Percentiles rank a stretch among this genome's conserved stretches.
These are phyloP conservation scores for Ajuga chamaepitys DNA, from an alignment of 257 asterid species.

Conservation along the genomic window DNA sequence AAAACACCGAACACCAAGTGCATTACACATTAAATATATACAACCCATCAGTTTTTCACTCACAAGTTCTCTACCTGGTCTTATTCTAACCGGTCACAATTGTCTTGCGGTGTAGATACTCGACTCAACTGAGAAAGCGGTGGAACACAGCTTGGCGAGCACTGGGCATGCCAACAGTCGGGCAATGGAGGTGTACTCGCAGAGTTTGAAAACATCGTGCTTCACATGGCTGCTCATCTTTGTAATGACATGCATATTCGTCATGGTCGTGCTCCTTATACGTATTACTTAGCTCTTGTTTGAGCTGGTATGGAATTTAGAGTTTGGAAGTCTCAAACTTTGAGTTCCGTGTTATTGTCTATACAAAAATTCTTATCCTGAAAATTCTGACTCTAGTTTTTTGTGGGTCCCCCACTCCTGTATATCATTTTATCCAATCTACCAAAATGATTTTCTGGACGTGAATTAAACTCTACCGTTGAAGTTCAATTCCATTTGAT, in stretches of 20 bases:
- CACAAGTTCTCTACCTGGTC: neutral
- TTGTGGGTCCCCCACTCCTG: too few species aligned
- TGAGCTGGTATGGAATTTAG: too few species aligned
- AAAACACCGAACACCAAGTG: too few species aligned
- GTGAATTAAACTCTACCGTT: too few species aligned
- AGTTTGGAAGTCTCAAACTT: too few species aligned
- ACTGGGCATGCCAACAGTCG: constrained; percentile 70
- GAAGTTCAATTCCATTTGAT: too few species aligned
- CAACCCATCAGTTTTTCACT: neutral
- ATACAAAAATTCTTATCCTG: too few species aligned
- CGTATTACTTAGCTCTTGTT: constrained; percentile 58
- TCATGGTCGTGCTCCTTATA: constrained; percentile 82
- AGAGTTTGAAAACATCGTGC: constrained; percentile 69
- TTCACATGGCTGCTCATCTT: constrained; percentile 71
- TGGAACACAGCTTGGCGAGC: constrained; percentile 84
- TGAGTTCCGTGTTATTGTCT: too few species aligned
- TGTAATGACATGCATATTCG: constrained; percentile 54
- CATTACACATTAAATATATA: too few species aligned
- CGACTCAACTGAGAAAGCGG: constrained; percentile 83
- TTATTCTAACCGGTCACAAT: neutral
- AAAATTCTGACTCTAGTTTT: too few species aligned
- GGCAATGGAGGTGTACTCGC: constrained; percentile 62
- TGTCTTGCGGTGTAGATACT: constrained; percentile 47
- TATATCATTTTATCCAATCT: too few species aligned
- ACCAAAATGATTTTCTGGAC: too few species aligned